A percentile compares a stretch with the other conserved stretches of the same genome.
Evolutionary conservation across 768 basidiomycete genomes (phyloP).

Genomic region (Neoboletus brunneissimus): DNA sequence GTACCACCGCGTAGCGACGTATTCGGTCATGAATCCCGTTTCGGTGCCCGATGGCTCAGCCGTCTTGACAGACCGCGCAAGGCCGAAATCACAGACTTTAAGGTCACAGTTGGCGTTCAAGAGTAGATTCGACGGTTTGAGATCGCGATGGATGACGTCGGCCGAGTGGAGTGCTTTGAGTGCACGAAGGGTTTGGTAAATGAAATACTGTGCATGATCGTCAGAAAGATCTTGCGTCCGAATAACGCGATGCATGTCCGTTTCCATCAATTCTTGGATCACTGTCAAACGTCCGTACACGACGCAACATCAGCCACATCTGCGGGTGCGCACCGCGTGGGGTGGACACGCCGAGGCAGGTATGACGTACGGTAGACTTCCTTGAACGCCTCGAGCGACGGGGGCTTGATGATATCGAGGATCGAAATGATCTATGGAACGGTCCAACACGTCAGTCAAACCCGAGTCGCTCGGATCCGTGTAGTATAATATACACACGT

Average conservation of each 20-base stretch:
- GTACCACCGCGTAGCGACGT: constrained; percentile 98
- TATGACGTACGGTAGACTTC: constrained; percentile 69
- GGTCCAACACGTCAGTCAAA: not conserved
- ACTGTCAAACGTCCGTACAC: constrained; percentile 41
- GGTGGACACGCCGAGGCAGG: not conserved
- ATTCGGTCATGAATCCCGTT: constrained; percentile 93
- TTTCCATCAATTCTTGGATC: constrained; percentile 92
- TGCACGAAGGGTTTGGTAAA: constrained; percentile 91
- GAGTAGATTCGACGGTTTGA: constrained; percentile 97
- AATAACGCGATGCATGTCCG: constrained; percentile 96
- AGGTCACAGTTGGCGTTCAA: constrained; percentile 96
- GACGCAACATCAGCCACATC: not conserved
- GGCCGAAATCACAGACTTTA: constrained; percentile 93
- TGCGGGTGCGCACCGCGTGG: not conserved
- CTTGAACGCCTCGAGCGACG: constrained; percentile 77
- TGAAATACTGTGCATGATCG: constrained; percentile 93
- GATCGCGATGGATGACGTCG: constrained; percentile 93
- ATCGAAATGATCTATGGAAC: constrained; percentile 76
- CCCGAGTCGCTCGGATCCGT: not conserved
- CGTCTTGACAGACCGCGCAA: constrained; percentile 86
- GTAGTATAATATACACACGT: constrained; percentile 42
- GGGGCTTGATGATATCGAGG: constrained; percentile 82
- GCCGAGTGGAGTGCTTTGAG: constrained; percentile 96
- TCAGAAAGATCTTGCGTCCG: constrained; percentile 93
- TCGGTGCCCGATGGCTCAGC: constrained; percentile 83